phyloP scores from a whole-genome alignment of 306 rosid species.

The Rosa chinensis region DNA sequence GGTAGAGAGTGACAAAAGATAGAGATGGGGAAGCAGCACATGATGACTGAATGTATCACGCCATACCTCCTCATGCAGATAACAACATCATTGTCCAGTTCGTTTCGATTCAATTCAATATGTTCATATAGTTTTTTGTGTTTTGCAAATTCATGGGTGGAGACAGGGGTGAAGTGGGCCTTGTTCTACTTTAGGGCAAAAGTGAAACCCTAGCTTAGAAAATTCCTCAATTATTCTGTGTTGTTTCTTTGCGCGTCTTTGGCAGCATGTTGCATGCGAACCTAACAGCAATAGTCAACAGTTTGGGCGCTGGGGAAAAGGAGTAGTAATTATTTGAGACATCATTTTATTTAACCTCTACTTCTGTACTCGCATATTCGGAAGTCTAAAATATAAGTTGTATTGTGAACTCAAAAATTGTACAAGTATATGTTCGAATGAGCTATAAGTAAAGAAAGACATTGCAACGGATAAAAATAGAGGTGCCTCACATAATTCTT shows the following conservation, averaged over 20 bases:
- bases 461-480: not conserved
- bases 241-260: not conserved
- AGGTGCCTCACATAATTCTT: not conserved
- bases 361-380: not conserved
- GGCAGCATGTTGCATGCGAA: constrained; percentile 11
- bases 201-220: not conserved
- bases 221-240: not conserved
- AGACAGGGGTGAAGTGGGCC: constrained; percentile 9
- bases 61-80: constrained; percentile 58
- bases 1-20: constrained; percentile 13
- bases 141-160: constrained; percentile 13
- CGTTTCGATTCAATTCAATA: not conserved
- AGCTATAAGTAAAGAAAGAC: not conserved
- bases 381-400: not conserved
- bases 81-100: constrained; percentile 55
- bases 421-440: not conserved
- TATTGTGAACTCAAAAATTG: no score
- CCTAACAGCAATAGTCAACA: not conserved
- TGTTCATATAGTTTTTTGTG: not conserved
- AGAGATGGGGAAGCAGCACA: constrained; percentile 17
- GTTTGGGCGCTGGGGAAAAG: not conserved
- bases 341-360: not conserved
- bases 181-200: constrained; percentile 11
- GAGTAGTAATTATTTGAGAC: not conserved
- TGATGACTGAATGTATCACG: constrained; percentile 64